Evolutionary conservation across 108 stramenopile species (phyloP), one percentile per base, ranked within the genome.

Genomic region (Phaeodactylum tricornutum): DNA sequence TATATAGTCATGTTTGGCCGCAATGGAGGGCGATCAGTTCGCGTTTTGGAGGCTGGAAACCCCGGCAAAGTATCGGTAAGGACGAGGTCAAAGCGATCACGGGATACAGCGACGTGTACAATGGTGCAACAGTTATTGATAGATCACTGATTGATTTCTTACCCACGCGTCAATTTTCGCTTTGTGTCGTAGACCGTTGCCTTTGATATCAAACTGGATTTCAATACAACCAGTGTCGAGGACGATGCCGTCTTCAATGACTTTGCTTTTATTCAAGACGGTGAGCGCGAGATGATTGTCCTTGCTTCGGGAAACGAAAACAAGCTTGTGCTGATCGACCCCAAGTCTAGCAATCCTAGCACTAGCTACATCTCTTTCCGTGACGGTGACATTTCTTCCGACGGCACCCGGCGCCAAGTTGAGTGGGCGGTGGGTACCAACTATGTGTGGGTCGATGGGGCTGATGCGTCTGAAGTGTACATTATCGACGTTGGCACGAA

Each of bases 351-450:
- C 6, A 20, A n/a, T 47, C 8, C 27, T 3, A 48, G 26, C 30
- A 42, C 24, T 29, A 36, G 16, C 41, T 22, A 31, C 21, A 37
- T 12, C 0, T 29, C 19, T 26, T 19, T 55, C 4, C 20, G 19
- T 26, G 16, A 6, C 3, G 27, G 12, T 24, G 29, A 25, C 3
- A 32, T 25, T 29, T 7, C 41, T 30, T 19, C 53, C 0, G 42
- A 23, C 0, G 54, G 54, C 12, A 21, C 39, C 8, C 25, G 27
- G 12, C 45, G 62, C 17, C 17, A 20, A 1, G 32, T 65, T 2
- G 64, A 57, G 22, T 65, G 64, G 64, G 64, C 49, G 4, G 30
- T 52, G n/a, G 64, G 50, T 11, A 65, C 64, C 16, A 35, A 57
- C 29, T 65, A 51, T 43, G 55, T 57, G 0, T 65, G 64, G 64